phyloP scores from a whole-genome alignment of 148 eudicot genomes.

The Vaccinium myrtillus region DNA sequence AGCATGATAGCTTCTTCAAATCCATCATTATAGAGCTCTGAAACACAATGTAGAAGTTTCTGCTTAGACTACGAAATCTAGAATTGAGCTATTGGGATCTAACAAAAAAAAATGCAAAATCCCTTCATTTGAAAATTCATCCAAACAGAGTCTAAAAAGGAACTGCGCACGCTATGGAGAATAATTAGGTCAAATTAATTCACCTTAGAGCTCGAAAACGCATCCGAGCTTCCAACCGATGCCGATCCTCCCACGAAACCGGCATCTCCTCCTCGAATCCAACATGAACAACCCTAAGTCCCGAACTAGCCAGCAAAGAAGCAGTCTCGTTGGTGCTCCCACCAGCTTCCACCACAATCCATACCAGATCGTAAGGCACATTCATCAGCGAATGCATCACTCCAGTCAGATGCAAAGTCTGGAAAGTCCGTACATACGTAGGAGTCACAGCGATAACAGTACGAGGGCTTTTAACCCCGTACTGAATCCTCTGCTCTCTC shows the following conservation, averaged over 20 bases:
- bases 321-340: slow-evolving; percentile 78
- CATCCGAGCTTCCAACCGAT: slow-evolving; percentile 69
- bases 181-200: not conserved
- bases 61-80: not conserved
- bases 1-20: not conserved
- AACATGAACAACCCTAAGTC: slow-evolving; percentile 50
- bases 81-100: not conserved
- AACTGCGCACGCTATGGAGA: not conserved
- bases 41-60: not conserved
- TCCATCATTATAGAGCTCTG: not conserved
- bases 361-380: slow-evolving; percentile 60
- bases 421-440: slow-evolving; percentile 86
- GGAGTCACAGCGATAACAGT: slow-evolving; percentile 73
- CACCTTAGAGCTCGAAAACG: slow-evolving; percentile 72
- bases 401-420: slow-evolving; percentile 80
- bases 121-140: not conserved
- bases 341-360: slow-evolving; percentile 96
- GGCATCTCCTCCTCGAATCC: slow-evolving; percentile 68
- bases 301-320: slow-evolving; percentile 53
- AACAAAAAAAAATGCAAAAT: not conserved
- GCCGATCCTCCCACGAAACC: slow-evolving; percentile 66
- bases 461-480: slow-evolving; percentile 77
- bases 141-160: not conserved
- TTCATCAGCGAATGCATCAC: slow-evolving; percentile 95
- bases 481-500: slow-evolving; percentile 79